Evolutionary conservation across 345 rosid species (phyloP).

Genomic region (Anastatica hierochuntica): DNA sequence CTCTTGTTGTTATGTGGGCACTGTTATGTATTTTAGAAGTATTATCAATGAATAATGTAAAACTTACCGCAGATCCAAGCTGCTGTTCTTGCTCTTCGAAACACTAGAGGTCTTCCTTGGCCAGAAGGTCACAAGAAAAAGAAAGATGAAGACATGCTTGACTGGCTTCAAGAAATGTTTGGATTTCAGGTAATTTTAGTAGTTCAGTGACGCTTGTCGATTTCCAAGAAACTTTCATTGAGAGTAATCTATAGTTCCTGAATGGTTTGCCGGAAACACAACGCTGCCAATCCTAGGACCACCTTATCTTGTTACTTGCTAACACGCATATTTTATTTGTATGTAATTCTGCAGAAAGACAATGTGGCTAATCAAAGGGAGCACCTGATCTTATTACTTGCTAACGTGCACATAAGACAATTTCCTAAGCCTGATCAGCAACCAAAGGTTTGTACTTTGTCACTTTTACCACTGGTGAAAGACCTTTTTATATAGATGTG

Average conservation of each 20-base stretch:
- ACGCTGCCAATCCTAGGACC: slow-evolving; percentile 1
- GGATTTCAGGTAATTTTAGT: slow-evolving; percentile 78
- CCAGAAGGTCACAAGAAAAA: slow-evolving; percentile 73
- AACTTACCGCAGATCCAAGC: slow-evolving; percentile 68
- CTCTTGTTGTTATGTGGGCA: background rate
- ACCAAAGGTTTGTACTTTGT: slow-evolving; percentile 68
- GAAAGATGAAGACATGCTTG: slow-evolving; percentile 86
- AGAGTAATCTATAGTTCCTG: background rate
- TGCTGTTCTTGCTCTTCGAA: slow-evolving; percentile 83
- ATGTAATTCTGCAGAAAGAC: slow-evolving; percentile 55
- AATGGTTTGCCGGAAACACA: background rate
- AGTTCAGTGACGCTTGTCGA: background rate
- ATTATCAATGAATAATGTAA: background rate
- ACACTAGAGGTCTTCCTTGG: slow-evolving; percentile 99
- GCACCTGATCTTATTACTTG: slow-evolving; percentile 85
- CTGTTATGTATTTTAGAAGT: background rate
- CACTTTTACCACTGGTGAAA: background rate
- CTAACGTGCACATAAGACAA: slow-evolving; percentile 91
- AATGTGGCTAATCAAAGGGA: slow-evolving; percentile 99
- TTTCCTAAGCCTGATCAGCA: slow-evolving; percentile 97
- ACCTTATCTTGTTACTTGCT: background rate
- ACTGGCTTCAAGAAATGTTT: slow-evolving; percentile 98
- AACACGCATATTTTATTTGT: background rate
- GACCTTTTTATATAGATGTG: background rate
- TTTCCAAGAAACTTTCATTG: background rate